Evolutionary conservation across 352 stramenopile species (phyloP), one percentile per base, ranked within the genome.

Genomic region (Globisporangium orthogonon): DNA sequence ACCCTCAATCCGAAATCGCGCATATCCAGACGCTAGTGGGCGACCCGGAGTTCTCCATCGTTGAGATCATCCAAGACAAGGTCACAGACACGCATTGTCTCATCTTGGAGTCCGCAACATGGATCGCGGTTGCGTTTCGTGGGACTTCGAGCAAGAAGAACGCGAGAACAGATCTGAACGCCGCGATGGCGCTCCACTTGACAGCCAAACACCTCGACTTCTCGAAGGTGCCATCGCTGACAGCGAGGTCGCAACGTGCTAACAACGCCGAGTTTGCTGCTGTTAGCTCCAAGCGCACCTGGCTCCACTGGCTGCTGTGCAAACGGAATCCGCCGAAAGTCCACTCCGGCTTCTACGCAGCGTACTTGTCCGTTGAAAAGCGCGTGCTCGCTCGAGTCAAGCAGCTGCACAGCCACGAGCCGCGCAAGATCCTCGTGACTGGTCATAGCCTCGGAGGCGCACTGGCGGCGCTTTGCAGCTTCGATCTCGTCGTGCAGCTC

Each of bases 111-210:
- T 74, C 69, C 1, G 40, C 54, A 10, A 65, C 58, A 39, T 63
- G 64, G 52, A 73, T 78, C 33, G 59, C 67, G 13, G 61, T 78
- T 7, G 59, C 72, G 11, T 82, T 82, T 37, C 64, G 72, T 13
- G 72, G 72, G 7, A 77, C 72, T 0, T 69, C 54, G 17, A 82
- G 72, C 61, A 74, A 70, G 53, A 76, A 63, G 49, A 78, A 78
- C 33, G 69, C 66, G 3, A 63, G 60, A 39, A 78, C 72, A 0
- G 72, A 82, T 45, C 52, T 81, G 15, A 60, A 78, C 15, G 61
- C 67, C 2, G 54, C 59, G 10, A 76, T 78, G 70, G 58, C 61
- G 0, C 23, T 65, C 30, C 70, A 78, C 39, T 41, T 49, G 11
- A 62, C 50, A 15, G 57, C 69, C n/a, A 72, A 66, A 23, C 41